Evolutionary conservation across 257 asterid species (phyloP).

Genomic region (Paulownia fortunei): DNA sequence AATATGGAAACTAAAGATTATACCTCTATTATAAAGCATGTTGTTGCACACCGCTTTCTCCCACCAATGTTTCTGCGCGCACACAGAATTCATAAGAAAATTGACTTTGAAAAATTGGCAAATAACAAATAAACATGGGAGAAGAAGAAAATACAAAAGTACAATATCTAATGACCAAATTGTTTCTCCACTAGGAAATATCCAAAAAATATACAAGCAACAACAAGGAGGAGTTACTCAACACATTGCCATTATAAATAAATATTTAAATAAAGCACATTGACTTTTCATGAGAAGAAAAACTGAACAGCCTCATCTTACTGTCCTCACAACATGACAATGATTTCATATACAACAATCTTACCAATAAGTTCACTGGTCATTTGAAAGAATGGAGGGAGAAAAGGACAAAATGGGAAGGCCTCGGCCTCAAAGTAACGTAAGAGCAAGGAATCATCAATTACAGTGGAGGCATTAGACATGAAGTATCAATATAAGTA

Average conservation of each 20-base stretch:
- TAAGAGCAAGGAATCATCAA: slow-evolving; percentile 6
- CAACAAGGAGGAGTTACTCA: neutral
- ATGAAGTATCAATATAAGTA: neutral
- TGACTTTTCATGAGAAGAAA: neutral
- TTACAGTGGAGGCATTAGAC: neutral
- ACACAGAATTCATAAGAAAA: slow-evolving; percentile 1
- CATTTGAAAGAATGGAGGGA: slow-evolving; percentile 12
- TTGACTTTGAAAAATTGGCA: neutral
- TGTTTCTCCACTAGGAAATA: slow-evolving; percentile 7
- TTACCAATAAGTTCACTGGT: neutral
- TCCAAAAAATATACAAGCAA: neutral
- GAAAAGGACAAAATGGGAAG: neutral
- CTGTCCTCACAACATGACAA: neutral
- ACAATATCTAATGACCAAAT: neutral
- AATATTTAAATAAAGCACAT: neutral
- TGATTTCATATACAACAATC: neutral
- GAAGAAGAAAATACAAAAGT: neutral
- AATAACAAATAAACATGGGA: slow-evolving; percentile 11
- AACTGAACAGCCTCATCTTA: slow-evolving; percentile 1
- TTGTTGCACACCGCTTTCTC: slow-evolving; percentile 43
- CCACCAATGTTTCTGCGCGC: slow-evolving; percentile 44
- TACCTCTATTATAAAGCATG: slow-evolving; percentile 37
- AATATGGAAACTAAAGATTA: neutral
- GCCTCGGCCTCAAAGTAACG: neutral
- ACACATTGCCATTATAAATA: neutral